Base-by-base conservation (phyloP, 164 flowering plant species). In the Dillenia suffruticosa region DNA sequence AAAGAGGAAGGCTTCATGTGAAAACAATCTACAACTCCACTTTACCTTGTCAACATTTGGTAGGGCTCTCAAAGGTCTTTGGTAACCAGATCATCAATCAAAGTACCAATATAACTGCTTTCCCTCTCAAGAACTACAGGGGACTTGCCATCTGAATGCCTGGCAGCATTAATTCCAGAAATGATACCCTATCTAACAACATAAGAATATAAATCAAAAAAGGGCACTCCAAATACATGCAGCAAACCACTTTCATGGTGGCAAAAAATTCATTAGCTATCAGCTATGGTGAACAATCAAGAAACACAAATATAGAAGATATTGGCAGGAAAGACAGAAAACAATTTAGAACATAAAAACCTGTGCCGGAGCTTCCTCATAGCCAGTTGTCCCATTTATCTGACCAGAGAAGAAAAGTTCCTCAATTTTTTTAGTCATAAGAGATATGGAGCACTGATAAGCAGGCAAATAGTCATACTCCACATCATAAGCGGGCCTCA, bases 331-430 rank as follows among this genome's bases (percentile, higher is more conserved):
- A 58, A 43, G 10, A 15, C 17, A 44, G 10, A 19, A 12, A 56
- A 44, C 50, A 44, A 3, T 15, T 1, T 32, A 10, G 46, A 54
- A 44, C 59, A 24, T 16, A 9, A 47, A 62, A 53, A 93, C 98
- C 92, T 93, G 98, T n/a, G 97, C 89, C 68, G 98, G 96, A 75
- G 98, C 98, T 76, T 93, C 98, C 78, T 93, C 98, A 71, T 90
- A 93, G 65, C 98, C 97, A 47, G 98, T 93, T 43, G 98, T 93
- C 60, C 97, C 98, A 82, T 93, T 93, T 79, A 93, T 90, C 74
- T 93, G 98, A 68, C 98, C 98, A 69, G 98, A 93, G 73, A 93
- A 93, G 79, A 90, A 93, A 61, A 93, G 91, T 10, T 97, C 98
- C 65, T 84, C 87, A 49, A 90, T 70, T 70, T 74, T 87, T 72